phyloP scores from a whole-genome alignment of 306 rosid genomes.

The Vigna reflexopilosa region DNA sequence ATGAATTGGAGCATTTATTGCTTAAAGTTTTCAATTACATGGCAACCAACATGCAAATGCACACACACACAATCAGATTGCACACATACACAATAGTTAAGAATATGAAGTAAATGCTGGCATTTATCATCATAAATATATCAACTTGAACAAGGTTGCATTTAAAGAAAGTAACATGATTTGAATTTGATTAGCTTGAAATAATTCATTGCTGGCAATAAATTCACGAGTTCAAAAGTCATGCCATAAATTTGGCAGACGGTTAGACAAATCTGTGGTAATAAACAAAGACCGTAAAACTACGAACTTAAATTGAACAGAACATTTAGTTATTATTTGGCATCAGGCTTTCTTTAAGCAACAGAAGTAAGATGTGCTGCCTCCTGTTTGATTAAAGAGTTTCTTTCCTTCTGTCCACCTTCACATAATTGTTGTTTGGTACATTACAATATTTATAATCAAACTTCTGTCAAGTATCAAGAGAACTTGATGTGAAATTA shows the following conservation, averaged over 20 bases:
- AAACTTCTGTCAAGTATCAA: background rate
- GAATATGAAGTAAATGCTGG: constrained; percentile 4
- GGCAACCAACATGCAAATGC: background rate
- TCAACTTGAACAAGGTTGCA: background rate
- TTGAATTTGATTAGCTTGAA: background rate
- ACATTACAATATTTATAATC: background rate
- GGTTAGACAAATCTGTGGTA: background rate
- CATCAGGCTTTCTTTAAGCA: background rate
- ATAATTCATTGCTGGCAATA: background rate
- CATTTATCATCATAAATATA: background rate
- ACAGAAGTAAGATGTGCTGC: background rate
- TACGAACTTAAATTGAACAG: background rate
- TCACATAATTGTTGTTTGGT: background rate
- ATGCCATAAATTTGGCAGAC: background rate
- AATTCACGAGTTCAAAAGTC: constrained; percentile 2
- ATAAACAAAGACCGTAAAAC: background rate
- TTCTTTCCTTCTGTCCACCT: background rate
- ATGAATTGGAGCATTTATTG: background rate
- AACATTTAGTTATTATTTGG: background rate
- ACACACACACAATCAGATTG: background rate
- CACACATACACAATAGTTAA: background rate
- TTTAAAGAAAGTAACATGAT: constrained; percentile 1
- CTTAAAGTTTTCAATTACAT: constrained; percentile 12
- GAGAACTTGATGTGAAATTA: background rate
- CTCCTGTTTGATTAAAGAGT: background rate